A percentile compares a stretch with the other conserved stretches of the same genome.
These are phyloP conservation scores for Neurospora hispaniola DNA, from an alignment of 495 filamentous ascomycete genomes.

Conservation along the genomic window DNA sequence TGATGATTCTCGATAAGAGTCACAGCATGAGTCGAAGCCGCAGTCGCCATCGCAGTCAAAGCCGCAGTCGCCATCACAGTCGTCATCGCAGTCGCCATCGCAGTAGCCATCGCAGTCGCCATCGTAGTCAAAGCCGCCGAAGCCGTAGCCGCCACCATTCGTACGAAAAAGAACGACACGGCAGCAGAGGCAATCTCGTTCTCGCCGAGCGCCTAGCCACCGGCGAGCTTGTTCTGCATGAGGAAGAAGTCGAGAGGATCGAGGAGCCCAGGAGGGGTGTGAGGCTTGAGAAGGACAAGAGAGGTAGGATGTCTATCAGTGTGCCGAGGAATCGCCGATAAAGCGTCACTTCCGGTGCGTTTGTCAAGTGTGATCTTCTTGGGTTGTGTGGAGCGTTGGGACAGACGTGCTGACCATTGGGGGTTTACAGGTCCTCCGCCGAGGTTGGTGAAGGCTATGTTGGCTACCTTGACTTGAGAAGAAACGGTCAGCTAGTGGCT, in stretches of 20 bases:
- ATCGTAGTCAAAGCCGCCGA: slow-evolving; percentile 19
- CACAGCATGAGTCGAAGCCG: not conserved
- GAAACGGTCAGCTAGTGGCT: not conserved
- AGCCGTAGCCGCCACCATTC: slow-evolving; percentile 15
- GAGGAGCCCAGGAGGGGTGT: slow-evolving; percentile 44
- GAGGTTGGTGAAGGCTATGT: slow-evolving; percentile 58
- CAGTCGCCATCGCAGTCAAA: not conserved
- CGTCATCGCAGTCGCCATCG: not conserved
- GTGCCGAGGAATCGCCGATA: slow-evolving; percentile 44
- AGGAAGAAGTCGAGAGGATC: slow-evolving; percentile 43
- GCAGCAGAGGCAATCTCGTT: slow-evolving; percentile 29
- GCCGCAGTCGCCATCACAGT: slow-evolving; percentile 9
- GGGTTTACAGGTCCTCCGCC: slow-evolving; percentile 40
- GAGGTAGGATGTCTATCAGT: slow-evolving; percentile 71
- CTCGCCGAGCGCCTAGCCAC: slow-evolving; percentile 35
- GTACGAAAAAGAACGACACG: slow-evolving; percentile 16
- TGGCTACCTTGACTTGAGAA: slow-evolving; percentile 61
- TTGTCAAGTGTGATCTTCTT: slow-evolving; percentile 9
- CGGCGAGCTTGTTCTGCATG: slow-evolving; percentile 43
- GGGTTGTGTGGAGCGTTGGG: not conserved
- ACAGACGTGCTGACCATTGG: slow-evolving; percentile 12
- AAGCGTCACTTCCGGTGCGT: slow-evolving; percentile 22
- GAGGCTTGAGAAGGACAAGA: slow-evolving; percentile 70
- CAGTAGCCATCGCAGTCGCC: slow-evolving; percentile 15
- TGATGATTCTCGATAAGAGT: not conserved